These are phyloP conservation scores for Crithidia bombi DNA, from an alignment of 208 protist genomes.

Conservation along the genomic window DNA sequence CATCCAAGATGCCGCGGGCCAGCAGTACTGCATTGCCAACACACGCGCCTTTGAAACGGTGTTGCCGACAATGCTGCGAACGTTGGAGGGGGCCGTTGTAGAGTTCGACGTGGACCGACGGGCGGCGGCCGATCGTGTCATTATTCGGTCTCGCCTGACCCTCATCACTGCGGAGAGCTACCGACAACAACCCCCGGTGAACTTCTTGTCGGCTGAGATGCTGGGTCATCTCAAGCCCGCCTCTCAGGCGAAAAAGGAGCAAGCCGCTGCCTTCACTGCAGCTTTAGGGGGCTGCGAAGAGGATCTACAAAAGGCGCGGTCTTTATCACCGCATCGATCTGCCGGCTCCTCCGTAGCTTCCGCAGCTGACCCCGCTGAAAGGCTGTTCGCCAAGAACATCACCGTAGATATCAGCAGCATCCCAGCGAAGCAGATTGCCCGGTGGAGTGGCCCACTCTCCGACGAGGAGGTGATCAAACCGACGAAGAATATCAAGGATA, in stretches of 20 bases:
- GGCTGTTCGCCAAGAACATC: constrained; percentile 69
- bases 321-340: too few species aligned
- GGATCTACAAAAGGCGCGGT: too few species aligned
- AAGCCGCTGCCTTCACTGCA: background rate
- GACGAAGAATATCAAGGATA: constrained; percentile 76
- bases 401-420: constrained; percentile 69
- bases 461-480: constrained; percentile 58
- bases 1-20: constrained; percentile 62
- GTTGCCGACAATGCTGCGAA: constrained; percentile 70
- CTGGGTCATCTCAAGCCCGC: constrained; percentile 7
- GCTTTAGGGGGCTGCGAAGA: too few species aligned
- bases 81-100: constrained; percentile 67
- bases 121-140: constrained; percentile 63
- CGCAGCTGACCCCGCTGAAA: background rate
- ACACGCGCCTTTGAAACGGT: constrained; percentile 88
- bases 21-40: constrained; percentile 67
- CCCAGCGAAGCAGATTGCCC: constrained; percentile 50
- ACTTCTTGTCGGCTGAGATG: constrained; percentile 56
- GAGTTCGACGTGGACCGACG: constrained; percentile 46
- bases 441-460: constrained; percentile 55
- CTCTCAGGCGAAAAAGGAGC: background rate
- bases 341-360: too few species aligned
- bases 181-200: constrained; percentile 50
- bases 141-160: constrained; percentile 65
- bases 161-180: constrained; percentile 77